These are phyloP conservation scores for Rhizopus arrhizus DNA, from an alignment of 371 early-diverging fungal genomes.

Conservation along the genomic window DNA sequence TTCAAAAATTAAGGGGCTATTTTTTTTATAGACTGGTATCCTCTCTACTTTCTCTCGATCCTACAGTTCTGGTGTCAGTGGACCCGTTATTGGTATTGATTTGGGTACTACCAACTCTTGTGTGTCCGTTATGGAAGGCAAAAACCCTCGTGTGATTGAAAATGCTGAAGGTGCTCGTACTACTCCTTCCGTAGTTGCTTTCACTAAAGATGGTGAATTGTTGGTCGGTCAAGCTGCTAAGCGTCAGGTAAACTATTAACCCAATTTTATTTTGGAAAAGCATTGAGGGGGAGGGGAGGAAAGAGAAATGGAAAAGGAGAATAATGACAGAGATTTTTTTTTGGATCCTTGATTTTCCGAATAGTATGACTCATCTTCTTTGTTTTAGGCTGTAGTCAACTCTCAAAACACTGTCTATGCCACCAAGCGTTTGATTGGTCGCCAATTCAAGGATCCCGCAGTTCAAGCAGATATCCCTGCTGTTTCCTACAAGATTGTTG, in stretches of 20 bases:
- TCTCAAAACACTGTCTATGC: conserved; percentile 94
- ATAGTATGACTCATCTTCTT: no score
- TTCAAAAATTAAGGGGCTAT: no score
- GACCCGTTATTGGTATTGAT: conserved; percentile 94
- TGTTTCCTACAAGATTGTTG: conserved; percentile 90
- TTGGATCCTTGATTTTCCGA: no score
- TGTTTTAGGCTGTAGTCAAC: conserved; percentile 81
- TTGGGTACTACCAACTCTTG: conserved; percentile 47
- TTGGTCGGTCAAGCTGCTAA: conserved; percentile 97
- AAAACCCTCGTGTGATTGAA: conserved; percentile 94
- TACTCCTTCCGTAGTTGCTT: conserved; percentile 97
- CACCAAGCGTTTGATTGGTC: conserved; percentile 96
- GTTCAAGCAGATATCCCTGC: conserved; percentile 84
- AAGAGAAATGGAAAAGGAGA: no score
- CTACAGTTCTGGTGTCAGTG: conserved; percentile 75
- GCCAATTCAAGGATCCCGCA: conserved; percentile 85
- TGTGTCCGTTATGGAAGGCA: conserved; percentile 88
- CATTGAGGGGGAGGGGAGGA: no score
- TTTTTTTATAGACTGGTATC: conserved; percentile 1
- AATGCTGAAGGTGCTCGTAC: conserved; percentile 96
- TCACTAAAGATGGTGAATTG: conserved; percentile 89
- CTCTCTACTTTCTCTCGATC: conserved; percentile 17
- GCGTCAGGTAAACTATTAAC: conserved; percentile 68
- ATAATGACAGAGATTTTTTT: no score
- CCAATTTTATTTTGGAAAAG: no score